A percentile compares a stretch with the other conserved stretches of the same genome.
phyloP scores from a whole-genome alignment of 768 basidiomycete species.

The Peribolospora baueri region DNA sequence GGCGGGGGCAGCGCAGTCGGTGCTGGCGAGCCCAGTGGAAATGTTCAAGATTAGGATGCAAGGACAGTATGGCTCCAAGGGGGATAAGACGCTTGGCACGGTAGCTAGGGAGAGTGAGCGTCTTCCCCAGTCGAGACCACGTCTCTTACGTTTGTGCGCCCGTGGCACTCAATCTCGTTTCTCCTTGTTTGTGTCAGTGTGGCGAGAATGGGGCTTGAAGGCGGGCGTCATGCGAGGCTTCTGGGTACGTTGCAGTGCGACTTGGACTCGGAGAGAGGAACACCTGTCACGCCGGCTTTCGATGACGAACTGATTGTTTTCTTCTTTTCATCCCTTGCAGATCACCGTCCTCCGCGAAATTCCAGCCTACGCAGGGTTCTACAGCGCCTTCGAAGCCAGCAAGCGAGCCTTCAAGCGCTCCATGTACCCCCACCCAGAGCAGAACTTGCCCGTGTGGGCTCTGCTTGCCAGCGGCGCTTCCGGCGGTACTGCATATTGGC shows the following conservation, averaged over 20 bases:
- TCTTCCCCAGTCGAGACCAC: too few species aligned
- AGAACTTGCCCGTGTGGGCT: conserved; percentile 1
- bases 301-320: conserved; percentile 7
- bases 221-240: not conserved
- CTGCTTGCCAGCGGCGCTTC: not conserved
- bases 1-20: conserved; percentile 73
- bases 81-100: too few species aligned
- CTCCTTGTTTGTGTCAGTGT: not conserved
- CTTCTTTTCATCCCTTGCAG: not conserved
- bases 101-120: too few species aligned
- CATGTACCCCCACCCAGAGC: not conserved
- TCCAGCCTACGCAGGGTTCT: too few species aligned
- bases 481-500: conserved; percentile 38
- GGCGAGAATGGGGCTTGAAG: not conserved
- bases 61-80: conserved; percentile 24
- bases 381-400: too few species aligned
- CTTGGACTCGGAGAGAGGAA: not conserved
- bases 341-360: not conserved
- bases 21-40: conserved; percentile 80
- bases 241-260: not conserved
- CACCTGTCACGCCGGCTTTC: not conserved
- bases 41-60: conserved; percentile 99
- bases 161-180: too few species aligned
- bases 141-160: too few species aligned
- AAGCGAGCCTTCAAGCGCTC: too few species aligned